These are phyloP conservation scores for Cystofilobasidium ferigula DNA, from an alignment of 768 basidiomycete species.

Conservation along the genomic window DNA sequence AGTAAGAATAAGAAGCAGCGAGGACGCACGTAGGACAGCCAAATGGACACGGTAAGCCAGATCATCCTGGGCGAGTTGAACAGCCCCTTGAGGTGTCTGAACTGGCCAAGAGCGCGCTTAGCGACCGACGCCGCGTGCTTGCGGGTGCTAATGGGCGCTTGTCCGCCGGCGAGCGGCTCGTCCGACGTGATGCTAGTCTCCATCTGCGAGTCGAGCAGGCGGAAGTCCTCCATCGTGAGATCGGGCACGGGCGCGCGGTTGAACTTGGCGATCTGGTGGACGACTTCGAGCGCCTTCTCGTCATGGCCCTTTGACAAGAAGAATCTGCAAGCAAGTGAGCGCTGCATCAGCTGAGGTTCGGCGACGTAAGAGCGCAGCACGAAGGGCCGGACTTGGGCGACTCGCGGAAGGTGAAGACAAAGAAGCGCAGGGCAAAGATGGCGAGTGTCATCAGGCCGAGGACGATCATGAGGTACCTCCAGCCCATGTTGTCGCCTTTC, in stretches of 20 bases:
- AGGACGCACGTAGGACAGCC: constrained; percentile 36
- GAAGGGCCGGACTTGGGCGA: constrained; percentile 43
- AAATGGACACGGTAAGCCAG: constrained; percentile 35
- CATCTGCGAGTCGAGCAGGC: constrained; percentile 33
- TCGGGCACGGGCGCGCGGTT: constrained; percentile 36
- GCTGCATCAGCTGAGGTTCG: not conserved
- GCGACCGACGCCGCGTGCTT: constrained; percentile 26
- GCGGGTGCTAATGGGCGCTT: not conserved
- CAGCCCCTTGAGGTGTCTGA: constrained; percentile 38
- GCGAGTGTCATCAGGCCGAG: constrained; percentile 43
- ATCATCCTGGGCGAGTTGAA: constrained; percentile 34
- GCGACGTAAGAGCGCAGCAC: not conserved
- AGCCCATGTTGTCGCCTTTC: constrained; percentile 50
- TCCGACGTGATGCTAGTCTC: constrained; percentile 1
- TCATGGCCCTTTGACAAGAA: constrained; percentile 51
- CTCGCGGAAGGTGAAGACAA: constrained; percentile 52
- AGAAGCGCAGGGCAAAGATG: constrained; percentile 49
- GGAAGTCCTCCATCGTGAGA: constrained; percentile 38
- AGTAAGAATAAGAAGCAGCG: constrained; percentile 26
- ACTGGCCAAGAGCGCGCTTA: constrained; percentile 16
- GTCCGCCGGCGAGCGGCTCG: constrained; percentile 6
- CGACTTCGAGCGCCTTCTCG: constrained; percentile 46
- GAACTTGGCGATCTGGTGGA: constrained; percentile 40
- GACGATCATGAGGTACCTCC: constrained; percentile 48
- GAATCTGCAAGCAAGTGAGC: constrained; percentile 34